Conservation (phyloP, 257 asterid species). For the Nyctanthes arbortristis region DNA sequence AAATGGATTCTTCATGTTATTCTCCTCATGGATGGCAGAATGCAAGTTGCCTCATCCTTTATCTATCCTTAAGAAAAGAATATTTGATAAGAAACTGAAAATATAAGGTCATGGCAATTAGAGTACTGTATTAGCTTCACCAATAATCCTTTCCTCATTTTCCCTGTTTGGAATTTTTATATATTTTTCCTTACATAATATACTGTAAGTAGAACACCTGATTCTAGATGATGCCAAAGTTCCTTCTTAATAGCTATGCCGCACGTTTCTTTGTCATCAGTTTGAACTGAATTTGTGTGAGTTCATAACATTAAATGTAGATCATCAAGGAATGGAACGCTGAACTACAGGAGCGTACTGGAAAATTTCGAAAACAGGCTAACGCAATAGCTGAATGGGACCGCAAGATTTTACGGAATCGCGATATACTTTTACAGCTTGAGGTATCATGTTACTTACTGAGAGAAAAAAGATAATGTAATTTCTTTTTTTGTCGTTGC, state of each 20-base stretch:
- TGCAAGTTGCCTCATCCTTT: neutral
- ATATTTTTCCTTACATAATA: conserved; percentile 1
- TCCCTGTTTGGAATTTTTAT: neutral
- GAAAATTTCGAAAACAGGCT: conserved; percentile 87
- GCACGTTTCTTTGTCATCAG: neutral
- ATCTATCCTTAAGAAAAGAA: neutral
- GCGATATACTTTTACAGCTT: conserved; percentile 84
- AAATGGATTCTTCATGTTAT: neutral
- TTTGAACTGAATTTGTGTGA: conserved; percentile 16
- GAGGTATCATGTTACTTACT: conserved; percentile 57
- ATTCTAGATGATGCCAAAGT: neutral
- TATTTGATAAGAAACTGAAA: neutral
- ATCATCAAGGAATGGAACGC: conserved; percentile 96
- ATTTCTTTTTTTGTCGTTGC: conserved; percentile 9
- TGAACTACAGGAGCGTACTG: conserved; percentile 92
- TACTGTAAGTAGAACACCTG: neutral
- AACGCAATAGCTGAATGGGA: conserved; percentile 98
- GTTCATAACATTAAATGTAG: conserved; percentile 45
- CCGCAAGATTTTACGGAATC: conserved; percentile 86
- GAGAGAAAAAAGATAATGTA: neutral
- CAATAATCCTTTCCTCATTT: neutral
- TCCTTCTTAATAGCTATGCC: conserved; percentile 7
- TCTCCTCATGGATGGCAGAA: neutral
- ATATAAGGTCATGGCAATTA: neutral
- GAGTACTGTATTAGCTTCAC: neutral